Evolutionary conservation across 2,329 filamentous ascomycete species (phyloP).

Genomic region (Epicoccum sorghinum): DNA sequence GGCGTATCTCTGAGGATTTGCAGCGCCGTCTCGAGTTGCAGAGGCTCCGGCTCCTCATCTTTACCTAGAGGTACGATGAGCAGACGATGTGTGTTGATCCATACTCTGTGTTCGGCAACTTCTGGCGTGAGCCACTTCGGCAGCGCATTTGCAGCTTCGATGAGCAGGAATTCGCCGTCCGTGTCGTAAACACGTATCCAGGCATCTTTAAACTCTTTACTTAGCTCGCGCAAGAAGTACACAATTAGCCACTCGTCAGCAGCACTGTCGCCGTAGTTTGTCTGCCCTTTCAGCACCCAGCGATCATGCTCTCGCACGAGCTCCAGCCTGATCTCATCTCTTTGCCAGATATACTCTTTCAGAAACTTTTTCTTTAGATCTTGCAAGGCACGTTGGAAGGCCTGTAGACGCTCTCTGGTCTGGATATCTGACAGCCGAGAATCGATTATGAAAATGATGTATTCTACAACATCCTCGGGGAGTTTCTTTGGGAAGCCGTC

Average conservation of each 20-base stretch:
- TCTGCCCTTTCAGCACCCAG: conserved; percentile 73
- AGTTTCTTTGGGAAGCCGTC: conserved; percentile 70
- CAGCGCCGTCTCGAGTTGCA: conserved; percentile 71
- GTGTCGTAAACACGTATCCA: conserved; percentile 87
- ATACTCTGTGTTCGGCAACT: conserved; percentile 83
- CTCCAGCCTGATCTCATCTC: conserved; percentile 77
- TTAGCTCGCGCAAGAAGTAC: conserved; percentile 83
- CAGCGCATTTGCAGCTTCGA: conserved; percentile 87
- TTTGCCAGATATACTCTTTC: conserved; percentile 95
- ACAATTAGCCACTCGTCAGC: conserved; percentile 98
- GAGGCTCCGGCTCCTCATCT: conserved; percentile 35
- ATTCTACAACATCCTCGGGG: conserved; percentile 85
- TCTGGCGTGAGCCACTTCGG: conserved; percentile 93
- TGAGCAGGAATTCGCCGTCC: conserved; percentile 93
- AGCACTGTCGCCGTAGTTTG: conserved; percentile 90
- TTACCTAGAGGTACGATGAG: conserved; percentile 69
- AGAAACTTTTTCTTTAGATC: conserved; percentile 69
- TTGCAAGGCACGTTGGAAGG: conserved; percentile 71
- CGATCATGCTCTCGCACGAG: conserved; percentile 62
- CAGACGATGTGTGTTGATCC: conserved; percentile 81
- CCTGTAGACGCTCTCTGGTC: conserved; percentile 70
- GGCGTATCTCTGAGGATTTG: conserved; percentile 63
- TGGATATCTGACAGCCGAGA: conserved; percentile 60
- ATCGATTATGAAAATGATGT: conserved; percentile 76
- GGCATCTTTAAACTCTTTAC: conserved; percentile 70